Conservation (phyloP, 1,139 yeast species). For the Pichia terricola region DNA sequence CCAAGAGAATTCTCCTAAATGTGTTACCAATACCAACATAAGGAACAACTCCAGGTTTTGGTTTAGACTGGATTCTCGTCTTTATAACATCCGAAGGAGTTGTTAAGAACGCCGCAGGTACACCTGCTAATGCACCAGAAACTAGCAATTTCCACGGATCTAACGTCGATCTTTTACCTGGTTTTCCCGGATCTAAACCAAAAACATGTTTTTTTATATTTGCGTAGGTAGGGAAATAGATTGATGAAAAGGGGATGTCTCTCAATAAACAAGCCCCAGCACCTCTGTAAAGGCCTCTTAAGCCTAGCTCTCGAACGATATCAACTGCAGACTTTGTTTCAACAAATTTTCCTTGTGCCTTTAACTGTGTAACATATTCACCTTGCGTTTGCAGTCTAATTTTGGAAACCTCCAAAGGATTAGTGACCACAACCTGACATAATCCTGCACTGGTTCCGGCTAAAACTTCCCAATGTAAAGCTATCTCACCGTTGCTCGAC, state of each 20-base stretch:
- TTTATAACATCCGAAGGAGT: slow-evolving; percentile 96
- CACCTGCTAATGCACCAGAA: slow-evolving; percentile 94
- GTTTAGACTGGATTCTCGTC: slow-evolving; percentile 86
- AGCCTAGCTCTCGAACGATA: slow-evolving; percentile 71
- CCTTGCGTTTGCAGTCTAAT: slow-evolving; percentile 95
- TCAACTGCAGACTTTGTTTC: slow-evolving; percentile 49
- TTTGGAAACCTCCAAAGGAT: slow-evolving; percentile 92
- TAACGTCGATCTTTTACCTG: slow-evolving; percentile 42
- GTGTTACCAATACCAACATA: slow-evolving; percentile 77
- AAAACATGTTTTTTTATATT: slow-evolving; percentile 78
- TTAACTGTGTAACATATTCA: slow-evolving; percentile 36
- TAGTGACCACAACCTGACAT: slow-evolving; percentile 92
- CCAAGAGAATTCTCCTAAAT: slow-evolving; percentile 58
- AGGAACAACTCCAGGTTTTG: slow-evolving; percentile 65
- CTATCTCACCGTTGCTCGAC: slow-evolving; percentile 44
- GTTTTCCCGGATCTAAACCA: slow-evolving; percentile 66
- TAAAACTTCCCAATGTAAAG: slow-evolving; percentile 62
- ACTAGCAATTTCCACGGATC: slow-evolving; percentile 75
- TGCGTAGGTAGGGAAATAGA: slow-evolving; percentile 95
- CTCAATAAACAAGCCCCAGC: slow-evolving; percentile 85
- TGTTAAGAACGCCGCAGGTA: slow-evolving; percentile 94
- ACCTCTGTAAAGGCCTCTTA: slow-evolving; percentile 84
- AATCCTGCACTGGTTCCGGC: slow-evolving; percentile 97
- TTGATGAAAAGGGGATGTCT: slow-evolving; percentile 95
- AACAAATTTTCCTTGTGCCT: slow-evolving; percentile 21